Evolutionary conservation across 202 grass and related monocot genomes (phyloP), one percentile per base, ranked within the genome.

Genomic region (Digitaria exilis): DNA sequence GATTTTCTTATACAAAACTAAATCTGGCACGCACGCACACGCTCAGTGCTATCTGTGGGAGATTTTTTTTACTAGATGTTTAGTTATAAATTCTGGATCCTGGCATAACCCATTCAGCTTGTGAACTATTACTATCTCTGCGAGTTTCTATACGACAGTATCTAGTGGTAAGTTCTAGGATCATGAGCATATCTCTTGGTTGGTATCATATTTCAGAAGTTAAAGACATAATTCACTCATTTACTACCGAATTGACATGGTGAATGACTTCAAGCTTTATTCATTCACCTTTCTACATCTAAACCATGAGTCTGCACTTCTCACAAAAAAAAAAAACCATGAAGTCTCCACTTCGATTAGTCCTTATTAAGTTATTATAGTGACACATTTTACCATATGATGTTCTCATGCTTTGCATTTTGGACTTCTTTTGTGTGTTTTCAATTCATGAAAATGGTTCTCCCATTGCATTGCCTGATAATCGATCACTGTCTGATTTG

Each of bases 401-500:
- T 3, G 19, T 72, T 49, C 9, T 65, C 19, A 25, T 54, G 21
- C 81, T 60, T 77, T 35, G n/a, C 50, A 58, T 55, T 77, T 44
- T 82, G 13, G 29, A 42, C n/a, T 71, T 86, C 37, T 58, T 41
- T 51, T 52, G 59, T 67, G 41, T 82, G 59, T 44, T 79, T 25
- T 29, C 51, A 80, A 49, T 67, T 69, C n/a, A 55, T 68, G 34
- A 29, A 85, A 46, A 66, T 64, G 69, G 17, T 76, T 79, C 11
- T 18, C 28, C 42, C 21, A 21, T 45, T 87, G 55, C 48, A 50
- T 76, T 30, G 13, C 28, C 26, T 64, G 70, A 71, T 81, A 34
- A 73, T 55, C 28, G 56, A 46, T 63, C 84, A 82, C 76, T 51
- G 30, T 79, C 44, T 64, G 39, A 37, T 84, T 67, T 86, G 30